These are phyloP conservation scores for Ophiobolus disseminans DNA, from an alignment of 2,329 filamentous ascomycete species.

Conservation along the genomic window DNA sequence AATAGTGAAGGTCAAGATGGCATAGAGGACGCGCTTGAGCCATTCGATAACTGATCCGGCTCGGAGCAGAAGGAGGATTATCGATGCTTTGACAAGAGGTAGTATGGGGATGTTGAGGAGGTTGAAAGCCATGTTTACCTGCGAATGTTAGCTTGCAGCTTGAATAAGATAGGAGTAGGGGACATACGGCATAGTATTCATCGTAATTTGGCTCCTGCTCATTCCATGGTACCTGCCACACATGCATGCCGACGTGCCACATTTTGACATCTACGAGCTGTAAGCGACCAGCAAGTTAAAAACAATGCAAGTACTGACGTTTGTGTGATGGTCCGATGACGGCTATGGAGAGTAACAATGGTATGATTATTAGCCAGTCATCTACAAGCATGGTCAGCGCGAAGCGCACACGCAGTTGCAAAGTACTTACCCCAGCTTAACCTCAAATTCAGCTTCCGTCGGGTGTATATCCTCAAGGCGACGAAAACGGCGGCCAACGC, in stretches of 20 bases:
- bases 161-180: neutral
- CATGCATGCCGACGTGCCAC: slow-evolving; percentile 49
- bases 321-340: slow-evolving; percentile 46
- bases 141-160: neutral
- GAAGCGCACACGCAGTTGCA: slow-evolving; percentile 7
- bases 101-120: slow-evolving; percentile 51
- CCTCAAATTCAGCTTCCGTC: slow-evolving; percentile 46
- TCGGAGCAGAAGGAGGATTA: slow-evolving; percentile 49
- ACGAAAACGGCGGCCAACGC: slow-evolving; percentile 44
- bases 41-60: slow-evolving; percentile 49
- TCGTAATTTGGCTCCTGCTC: slow-evolving; percentile 47
- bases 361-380: slow-evolving; percentile 49
- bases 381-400: slow-evolving; percentile 36
- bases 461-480: slow-evolving; percentile 45
- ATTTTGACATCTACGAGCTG: slow-evolving; percentile 42
- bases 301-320: slow-evolving; percentile 32
- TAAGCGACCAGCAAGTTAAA: neutral
- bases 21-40: slow-evolving; percentile 48
- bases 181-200: slow-evolving; percentile 43
- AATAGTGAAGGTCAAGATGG: slow-evolving; percentile 46
- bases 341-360: slow-evolving; percentile 45
- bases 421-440: slow-evolving; percentile 44
- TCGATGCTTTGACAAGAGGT: slow-evolving; percentile 51
- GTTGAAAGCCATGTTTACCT: slow-evolving; percentile 49
- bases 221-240: slow-evolving; percentile 44